Conservation (phyloP, 345 rosid genomes). For the Angophora floribunda region DNA sequence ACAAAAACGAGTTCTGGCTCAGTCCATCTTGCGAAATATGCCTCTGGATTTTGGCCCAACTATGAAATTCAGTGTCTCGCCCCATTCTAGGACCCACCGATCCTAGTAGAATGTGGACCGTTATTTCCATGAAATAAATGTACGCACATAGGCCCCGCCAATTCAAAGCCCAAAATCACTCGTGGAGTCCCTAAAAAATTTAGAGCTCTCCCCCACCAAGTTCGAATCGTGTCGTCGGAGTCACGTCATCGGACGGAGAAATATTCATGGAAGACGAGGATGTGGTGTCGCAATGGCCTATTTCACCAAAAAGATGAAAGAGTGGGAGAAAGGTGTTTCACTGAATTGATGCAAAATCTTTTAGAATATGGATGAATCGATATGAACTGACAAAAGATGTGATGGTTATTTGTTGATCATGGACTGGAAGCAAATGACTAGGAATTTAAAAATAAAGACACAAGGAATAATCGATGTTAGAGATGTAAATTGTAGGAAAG, state of each 20-base stretch:
- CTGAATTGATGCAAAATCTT: background rate
- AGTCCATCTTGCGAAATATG: background rate
- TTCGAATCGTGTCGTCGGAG: background rate
- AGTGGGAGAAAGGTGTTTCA: background rate
- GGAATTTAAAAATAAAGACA: rapidly evolving
- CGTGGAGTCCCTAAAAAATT: background rate
- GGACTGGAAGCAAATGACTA: background rate
- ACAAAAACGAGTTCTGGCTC: background rate
- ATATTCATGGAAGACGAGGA: background rate
- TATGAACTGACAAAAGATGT: background rate
- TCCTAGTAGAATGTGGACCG: background rate
- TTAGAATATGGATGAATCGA: background rate
- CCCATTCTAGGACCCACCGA: background rate
- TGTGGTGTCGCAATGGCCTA: background rate
- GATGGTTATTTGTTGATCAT: background rate
- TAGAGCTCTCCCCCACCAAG: background rate
- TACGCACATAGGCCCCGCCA: background rate
- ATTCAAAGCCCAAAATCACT: background rate
- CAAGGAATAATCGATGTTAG: background rate
- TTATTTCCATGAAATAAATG: background rate
- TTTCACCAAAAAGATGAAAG: background rate
- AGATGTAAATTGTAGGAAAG: background rate
- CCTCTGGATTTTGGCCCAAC: background rate
- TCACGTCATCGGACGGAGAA: background rate
- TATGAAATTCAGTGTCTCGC: background rate